Evolutionary conservation across 1,139 yeast species (phyloP).

Genomic region (Yamadazyma diospyri): DNA sequence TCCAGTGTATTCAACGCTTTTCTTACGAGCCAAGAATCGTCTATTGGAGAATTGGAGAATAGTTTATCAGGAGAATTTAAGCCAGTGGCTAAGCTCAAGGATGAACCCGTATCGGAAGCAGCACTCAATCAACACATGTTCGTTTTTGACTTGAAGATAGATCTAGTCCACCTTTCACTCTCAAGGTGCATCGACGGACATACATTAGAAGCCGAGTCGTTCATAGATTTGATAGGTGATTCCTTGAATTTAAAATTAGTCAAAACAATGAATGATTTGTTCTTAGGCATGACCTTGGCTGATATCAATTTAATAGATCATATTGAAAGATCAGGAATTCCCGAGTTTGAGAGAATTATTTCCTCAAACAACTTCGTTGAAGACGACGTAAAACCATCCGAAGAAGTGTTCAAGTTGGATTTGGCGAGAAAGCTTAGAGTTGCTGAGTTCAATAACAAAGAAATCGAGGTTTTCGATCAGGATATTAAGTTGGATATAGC

Average conservation of each 20-base stretch:
- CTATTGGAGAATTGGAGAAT: slow-evolving; percentile 18
- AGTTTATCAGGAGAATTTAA: slow-evolving; percentile 2
- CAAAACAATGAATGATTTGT: slow-evolving; percentile 60
- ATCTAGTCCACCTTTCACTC: slow-evolving; percentile 57
- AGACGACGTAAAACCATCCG: slow-evolving; percentile 25
- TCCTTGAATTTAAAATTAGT: slow-evolving; percentile 57
- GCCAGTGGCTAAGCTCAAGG: slow-evolving; percentile 3
- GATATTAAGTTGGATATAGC: slow-evolving; percentile 73
- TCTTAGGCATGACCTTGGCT: slow-evolving; percentile 58
- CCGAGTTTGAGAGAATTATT: slow-evolving; percentile 65
- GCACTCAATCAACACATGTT: slow-evolving; percentile 51
- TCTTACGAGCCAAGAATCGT: slow-evolving; percentile 19
- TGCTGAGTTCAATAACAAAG: slow-evolving; percentile 53
- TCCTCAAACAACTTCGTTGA: slow-evolving; percentile 56
- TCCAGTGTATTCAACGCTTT: slow-evolving; percentile 36
- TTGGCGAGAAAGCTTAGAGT: slow-evolving; percentile 59
- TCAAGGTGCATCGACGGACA: slow-evolving; percentile 63
- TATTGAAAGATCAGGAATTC: slow-evolving; percentile 59
- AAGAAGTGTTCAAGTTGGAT: slow-evolving; percentile 58
- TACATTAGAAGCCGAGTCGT: slow-evolving; percentile 59
- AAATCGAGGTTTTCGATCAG: slow-evolving; percentile 76
- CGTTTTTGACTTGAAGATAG: slow-evolving; percentile 70
- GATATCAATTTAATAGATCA: slow-evolving; percentile 73
- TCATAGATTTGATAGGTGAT: slow-evolving; percentile 73
- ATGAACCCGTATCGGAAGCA: slow-evolving; percentile 15